A percentile compares a stretch with the other conserved stretches of the same genome.
These are phyloP conservation scores for Teunomyces barrocoloradensis DNA, from an alignment of 805 yeast genomes.

Conservation along the genomic window DNA sequence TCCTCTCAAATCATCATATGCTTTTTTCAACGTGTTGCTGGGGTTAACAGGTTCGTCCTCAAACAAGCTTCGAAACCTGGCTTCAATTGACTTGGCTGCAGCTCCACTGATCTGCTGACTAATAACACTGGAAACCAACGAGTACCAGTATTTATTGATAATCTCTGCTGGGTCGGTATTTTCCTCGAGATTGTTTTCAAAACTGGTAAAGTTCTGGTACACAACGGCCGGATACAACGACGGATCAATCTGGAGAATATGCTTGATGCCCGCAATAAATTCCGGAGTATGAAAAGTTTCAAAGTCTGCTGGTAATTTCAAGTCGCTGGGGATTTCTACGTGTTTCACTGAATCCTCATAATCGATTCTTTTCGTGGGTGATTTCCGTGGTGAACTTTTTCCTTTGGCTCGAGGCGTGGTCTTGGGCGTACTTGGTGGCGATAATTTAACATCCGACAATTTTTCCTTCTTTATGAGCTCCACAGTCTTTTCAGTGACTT, in stretches of 20 bases:
- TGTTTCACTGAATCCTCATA: slow-evolving; percentile 10
- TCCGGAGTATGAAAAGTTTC: slow-evolving; percentile 29
- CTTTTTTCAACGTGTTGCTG: slow-evolving; percentile 35
- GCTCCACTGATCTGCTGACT: slow-evolving; percentile 78
- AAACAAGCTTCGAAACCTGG: slow-evolving; percentile 40
- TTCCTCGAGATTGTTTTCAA: slow-evolving; percentile 8
- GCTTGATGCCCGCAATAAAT: slow-evolving; percentile 31
- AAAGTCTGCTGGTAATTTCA: slow-evolving; percentile 24
- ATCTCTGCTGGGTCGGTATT: slow-evolving; percentile 11
- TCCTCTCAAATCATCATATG: slow-evolving; percentile 49
- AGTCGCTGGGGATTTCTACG: slow-evolving; percentile 7
- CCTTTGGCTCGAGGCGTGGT: not conserved
- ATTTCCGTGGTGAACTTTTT: slow-evolving; percentile 1
- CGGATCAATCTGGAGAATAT: slow-evolving; percentile 30
- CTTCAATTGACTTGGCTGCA: slow-evolving; percentile 69
- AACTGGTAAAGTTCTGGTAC: slow-evolving; percentile 26
- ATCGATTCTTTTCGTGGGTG: slow-evolving; percentile 2
- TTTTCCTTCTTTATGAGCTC: not conserved
- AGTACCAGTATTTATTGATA: slow-evolving; percentile 35
- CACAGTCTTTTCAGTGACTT: not conserved
- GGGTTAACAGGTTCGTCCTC: slow-evolving; percentile 50
- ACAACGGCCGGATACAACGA: slow-evolving; percentile 33
- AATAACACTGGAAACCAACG: slow-evolving; percentile 45
- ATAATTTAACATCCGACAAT: not conserved
- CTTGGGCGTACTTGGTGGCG: not conserved